Evolutionary conservation across 129 eudicot genomes (phyloP).

Genomic region (Mikania micrantha): DNA sequence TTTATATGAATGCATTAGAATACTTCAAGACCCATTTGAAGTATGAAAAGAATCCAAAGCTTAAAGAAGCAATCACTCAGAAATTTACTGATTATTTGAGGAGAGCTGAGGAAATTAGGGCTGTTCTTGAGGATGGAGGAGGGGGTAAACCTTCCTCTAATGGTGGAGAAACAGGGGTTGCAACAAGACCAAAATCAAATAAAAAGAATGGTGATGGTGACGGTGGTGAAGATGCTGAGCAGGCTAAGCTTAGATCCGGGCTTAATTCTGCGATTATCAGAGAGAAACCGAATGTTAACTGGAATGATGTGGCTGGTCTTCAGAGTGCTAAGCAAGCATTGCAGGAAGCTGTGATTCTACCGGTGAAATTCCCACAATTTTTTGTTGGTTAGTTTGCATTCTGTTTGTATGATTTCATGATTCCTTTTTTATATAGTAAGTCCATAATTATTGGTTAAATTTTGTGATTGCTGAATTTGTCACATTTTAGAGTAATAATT

Average conservation of each 20-base stretch:
- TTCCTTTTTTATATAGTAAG: background rate
- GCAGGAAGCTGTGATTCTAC: slow-evolving; percentile 67
- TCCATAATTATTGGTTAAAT: background rate
- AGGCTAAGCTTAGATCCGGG: slow-evolving; percentile 49
- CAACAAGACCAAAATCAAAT: slow-evolving; percentile 44
- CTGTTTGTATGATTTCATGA: background rate
- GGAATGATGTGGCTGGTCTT: slow-evolving; percentile 68
- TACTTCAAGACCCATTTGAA: slow-evolving; percentile 62
- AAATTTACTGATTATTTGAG: slow-evolving; percentile 68
- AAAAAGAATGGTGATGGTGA: slow-evolving; percentile 46
- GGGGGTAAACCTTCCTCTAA: slow-evolving; percentile 27
- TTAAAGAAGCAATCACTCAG: slow-evolving; percentile 59
- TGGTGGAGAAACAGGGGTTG: slow-evolving; percentile 56
- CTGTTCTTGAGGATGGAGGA: slow-evolving; percentile 55
- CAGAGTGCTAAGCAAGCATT: slow-evolving; percentile 64
- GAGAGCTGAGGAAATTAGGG: slow-evolving; percentile 75
- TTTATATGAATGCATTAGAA: slow-evolving; percentile 61
- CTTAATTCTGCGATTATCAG: slow-evolving; percentile 54
- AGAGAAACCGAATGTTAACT: slow-evolving; percentile 59
- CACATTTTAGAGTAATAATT: too few relatives aligned
- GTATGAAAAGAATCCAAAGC: slow-evolving; percentile 65
- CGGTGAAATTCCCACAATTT: slow-evolving; percentile 62
- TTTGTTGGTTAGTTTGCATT: slow-evolving; percentile 48
- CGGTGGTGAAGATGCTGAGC: slow-evolving; percentile 60
- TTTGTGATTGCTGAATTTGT: background rate